These are phyloP conservation scores for Candida germanica DNA, from an alignment of 805 yeast genomes.

Conservation along the genomic window DNA sequence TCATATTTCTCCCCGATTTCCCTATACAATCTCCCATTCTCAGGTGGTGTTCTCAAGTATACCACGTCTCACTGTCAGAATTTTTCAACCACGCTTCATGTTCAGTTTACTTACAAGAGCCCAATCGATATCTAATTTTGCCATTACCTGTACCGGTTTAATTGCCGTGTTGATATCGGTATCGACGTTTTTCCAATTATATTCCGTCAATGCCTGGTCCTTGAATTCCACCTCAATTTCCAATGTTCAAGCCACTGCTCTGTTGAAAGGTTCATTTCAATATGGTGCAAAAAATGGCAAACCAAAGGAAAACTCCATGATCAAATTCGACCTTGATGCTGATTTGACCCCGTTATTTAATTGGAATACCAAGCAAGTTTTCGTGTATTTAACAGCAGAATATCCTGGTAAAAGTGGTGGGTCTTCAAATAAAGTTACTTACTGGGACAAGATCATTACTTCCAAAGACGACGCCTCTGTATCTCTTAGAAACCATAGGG, in stretches of 20 bases:
- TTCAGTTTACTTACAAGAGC: conserved; percentile 32
- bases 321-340: conserved; percentile 67
- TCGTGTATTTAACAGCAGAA: conserved; percentile 85
- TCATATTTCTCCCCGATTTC: too few species aligned
- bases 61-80: too few species aligned
- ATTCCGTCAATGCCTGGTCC: conserved; percentile 41
- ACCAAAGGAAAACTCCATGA: conserved; percentile 72
- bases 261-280: conserved; percentile 52
- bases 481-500: conserved; percentile 47
- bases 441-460: conserved; percentile 86
- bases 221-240: conserved; percentile 35
- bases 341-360: conserved; percentile 82
- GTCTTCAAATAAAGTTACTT: conserved; percentile 65
- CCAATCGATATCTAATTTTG: conserved; percentile 52
- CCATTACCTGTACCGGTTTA: conserved; percentile 46
- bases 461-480: conserved; percentile 57
- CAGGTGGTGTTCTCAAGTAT: too few species aligned
- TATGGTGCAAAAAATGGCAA: conserved; percentile 66
- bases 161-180: conserved; percentile 47
- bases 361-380: conserved; percentile 98
- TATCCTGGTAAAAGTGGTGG: conserved; percentile 50
- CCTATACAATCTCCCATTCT: too few species aligned
- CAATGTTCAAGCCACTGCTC: conserved; percentile 37
- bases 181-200: conserved; percentile 49
- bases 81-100: too few species aligned